phyloP scores from a whole-genome alignment of 108 stramenopile genomes.

The Pseudonitzschia multistriata region DNA sequence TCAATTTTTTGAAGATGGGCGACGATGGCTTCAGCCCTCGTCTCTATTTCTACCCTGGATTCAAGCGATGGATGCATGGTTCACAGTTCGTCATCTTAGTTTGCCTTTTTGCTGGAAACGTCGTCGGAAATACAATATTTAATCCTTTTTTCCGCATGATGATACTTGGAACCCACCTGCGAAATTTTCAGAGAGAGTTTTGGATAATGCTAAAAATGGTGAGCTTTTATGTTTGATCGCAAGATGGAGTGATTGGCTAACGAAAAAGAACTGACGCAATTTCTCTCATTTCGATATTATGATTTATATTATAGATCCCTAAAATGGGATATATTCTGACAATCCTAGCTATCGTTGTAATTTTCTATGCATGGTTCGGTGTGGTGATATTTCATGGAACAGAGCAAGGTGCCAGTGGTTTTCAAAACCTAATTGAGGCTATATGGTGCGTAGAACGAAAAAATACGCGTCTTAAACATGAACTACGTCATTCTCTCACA shows the following conservation, averaged over 20 bases:
- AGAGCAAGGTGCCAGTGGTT: slow-evolving; percentile 47
- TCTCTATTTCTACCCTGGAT: slow-evolving; percentile 46
- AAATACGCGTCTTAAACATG: not conserved
- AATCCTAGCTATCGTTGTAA: slow-evolving; percentile 7
- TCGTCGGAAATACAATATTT: slow-evolving; percentile 21
- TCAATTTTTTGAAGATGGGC: slow-evolving; percentile 44
- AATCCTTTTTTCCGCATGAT: slow-evolving; percentile 56
- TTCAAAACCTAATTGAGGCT: slow-evolving; percentile 62
- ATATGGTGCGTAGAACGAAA: slow-evolving; percentile 33
- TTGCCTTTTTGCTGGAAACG: not conserved
- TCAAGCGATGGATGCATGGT: slow-evolving; percentile 14
- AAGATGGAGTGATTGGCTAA: not conserved
- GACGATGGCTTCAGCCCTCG: slow-evolving; percentile 49
- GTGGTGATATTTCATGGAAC: slow-evolving; percentile 60
- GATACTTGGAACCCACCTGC: slow-evolving; percentile 39
- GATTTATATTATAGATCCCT: slow-evolving; percentile 9
- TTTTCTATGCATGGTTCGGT: slow-evolving; percentile 73
- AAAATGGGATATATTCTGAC: slow-evolving; percentile 17
- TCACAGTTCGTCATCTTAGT: not conserved
- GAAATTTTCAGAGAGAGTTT: slow-evolving; percentile 50
- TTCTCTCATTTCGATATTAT: slow-evolving; percentile 3
- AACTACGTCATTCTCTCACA: not conserved
- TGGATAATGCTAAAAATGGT: slow-evolving; percentile 46
- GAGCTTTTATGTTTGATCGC: not conserved
- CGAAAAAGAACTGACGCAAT: no score